These are phyloP conservation scores for Colletotrichum brevisporum DNA, from an alignment of 2,329 filamentous ascomycete genomes.

Conservation along the genomic window DNA sequence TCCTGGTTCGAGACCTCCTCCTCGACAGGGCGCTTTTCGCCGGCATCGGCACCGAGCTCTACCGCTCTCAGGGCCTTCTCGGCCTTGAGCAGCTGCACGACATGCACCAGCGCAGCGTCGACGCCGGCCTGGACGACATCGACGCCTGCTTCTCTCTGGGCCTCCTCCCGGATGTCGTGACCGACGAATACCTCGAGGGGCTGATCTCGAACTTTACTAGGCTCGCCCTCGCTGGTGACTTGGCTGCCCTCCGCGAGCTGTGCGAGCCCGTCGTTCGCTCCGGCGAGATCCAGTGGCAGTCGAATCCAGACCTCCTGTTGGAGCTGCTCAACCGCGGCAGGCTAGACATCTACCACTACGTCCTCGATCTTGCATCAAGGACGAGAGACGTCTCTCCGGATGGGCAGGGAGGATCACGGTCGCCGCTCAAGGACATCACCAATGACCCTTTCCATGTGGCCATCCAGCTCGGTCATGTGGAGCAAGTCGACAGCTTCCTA, in stretches of 20 bases:
- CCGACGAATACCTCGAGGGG: conserved; percentile 39
- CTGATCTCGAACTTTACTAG: conserved; percentile 44
- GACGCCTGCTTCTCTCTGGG: conserved; percentile 48
- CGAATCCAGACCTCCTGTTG: conserved; percentile 43
- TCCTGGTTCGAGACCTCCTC: conserved; percentile 46
- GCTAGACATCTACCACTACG: conserved; percentile 47
- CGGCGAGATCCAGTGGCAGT: conserved; percentile 45
- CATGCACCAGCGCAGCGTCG: conserved; percentile 46
- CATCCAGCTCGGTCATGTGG: conserved; percentile 46
- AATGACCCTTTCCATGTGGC: conserved; percentile 48
- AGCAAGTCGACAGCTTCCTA: conserved; percentile 41
- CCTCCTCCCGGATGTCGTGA: conserved; percentile 41
- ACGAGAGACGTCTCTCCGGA: conserved; percentile 36
- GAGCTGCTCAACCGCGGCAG: conserved; percentile 45
- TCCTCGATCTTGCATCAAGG: conserved; percentile 46
- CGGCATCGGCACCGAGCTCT: conserved; percentile 45
- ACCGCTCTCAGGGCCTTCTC: conserved; percentile 38
- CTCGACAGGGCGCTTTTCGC: conserved; percentile 47
- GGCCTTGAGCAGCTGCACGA: conserved; percentile 46
- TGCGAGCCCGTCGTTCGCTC: conserved; percentile 48
- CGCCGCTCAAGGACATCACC: conserved; percentile 44
- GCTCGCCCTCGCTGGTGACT: conserved; percentile 44
- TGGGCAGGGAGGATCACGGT: conserved; percentile 22
- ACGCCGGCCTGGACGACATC: conserved; percentile 46
- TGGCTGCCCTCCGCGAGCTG: conserved; percentile 45